Evolutionary conservation across 129 eudicot genomes (phyloP).

Genomic region (Solidago caesia): DNA sequence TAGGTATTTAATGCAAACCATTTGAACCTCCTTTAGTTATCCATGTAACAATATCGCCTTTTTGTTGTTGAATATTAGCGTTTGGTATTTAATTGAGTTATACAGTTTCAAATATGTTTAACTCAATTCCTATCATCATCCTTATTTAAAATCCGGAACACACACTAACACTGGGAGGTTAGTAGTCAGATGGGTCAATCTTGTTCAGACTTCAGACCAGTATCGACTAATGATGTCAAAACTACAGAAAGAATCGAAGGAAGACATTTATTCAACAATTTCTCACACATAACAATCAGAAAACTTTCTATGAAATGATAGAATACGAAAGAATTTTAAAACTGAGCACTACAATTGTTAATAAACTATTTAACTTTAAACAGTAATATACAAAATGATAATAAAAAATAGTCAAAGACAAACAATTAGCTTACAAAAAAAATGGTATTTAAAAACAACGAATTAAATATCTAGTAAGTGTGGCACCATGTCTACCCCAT

Average conservation of each 20-base stretch:
- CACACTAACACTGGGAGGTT: not conserved
- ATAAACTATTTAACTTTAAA: not conserved
- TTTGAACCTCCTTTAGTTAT: conserved; percentile 9
- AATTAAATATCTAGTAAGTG: not conserved
- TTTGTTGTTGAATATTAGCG: too few relatives aligned
- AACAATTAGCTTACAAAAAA: not conserved
- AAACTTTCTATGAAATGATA: not conserved
- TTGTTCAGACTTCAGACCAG: not conserved
- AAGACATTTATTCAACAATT: not conserved
- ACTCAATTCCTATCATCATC: not conserved
- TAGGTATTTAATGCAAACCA: not conserved
- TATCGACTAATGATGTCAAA: not conserved
- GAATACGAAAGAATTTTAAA: not conserved
- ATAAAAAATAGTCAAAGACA: not conserved
- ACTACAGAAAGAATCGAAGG: not conserved
- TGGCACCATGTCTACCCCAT: conserved; percentile 9
- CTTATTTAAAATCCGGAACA: not conserved
- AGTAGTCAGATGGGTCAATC: not conserved
- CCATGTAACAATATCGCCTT: not conserved
- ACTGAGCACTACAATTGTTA: not conserved
- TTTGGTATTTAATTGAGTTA: too few relatives aligned
- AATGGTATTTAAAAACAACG: not conserved
- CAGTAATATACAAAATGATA: not conserved
- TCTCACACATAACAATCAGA: not conserved
- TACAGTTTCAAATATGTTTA: too few relatives aligned